phyloP scores from a whole-genome alignment of 1,284 basidiomycete genomes.

The Sphagnurus paluster region DNA sequence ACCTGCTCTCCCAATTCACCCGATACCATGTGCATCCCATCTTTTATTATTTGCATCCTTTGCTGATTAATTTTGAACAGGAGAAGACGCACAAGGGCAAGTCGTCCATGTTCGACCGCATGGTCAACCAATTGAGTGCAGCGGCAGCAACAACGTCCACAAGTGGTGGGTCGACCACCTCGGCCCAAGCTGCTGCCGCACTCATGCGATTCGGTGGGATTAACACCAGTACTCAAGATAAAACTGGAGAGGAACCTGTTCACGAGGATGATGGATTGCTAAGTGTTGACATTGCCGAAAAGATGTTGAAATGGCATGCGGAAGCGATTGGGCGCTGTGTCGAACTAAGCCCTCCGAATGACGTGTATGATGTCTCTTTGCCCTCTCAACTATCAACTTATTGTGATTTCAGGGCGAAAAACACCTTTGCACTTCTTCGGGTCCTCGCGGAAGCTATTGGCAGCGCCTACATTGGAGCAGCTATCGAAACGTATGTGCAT shows the following conservation, averaged over 20 bases:
- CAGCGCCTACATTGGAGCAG: constrained; percentile 86
- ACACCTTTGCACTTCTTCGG: constrained; percentile 83
- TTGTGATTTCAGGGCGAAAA: constrained; percentile 71
- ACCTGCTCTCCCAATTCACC: constrained; percentile 76
- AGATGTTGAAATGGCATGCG: constrained; percentile 94
- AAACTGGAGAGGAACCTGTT: constrained; percentile 62
- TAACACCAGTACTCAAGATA: constrained; percentile 52
- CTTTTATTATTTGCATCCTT: constrained; percentile 1
- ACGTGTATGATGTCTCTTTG: constrained; percentile 64
- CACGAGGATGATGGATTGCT: constrained; percentile 83
- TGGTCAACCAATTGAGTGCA: constrained; percentile 88
- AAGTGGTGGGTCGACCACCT: constrained; percentile 60
- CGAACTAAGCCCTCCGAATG: constrained; percentile 77
- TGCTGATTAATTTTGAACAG: constrained; percentile 34
- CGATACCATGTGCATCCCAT: constrained; percentile 79
- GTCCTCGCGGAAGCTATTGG: constrained; percentile 90
- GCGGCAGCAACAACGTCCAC: constrained; percentile 67
- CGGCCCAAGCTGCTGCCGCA: constrained; percentile 78
- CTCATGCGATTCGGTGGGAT: constrained; percentile 84
- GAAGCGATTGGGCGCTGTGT: constrained; percentile 92
- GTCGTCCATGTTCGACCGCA: constrained; percentile 85
- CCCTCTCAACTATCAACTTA: neutral
- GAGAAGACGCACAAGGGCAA: constrained; percentile 81
- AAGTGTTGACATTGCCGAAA: constrained; percentile 77
- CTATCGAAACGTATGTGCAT: constrained; percentile 87